These are phyloP conservation scores for Hypoxylon sp. DNA, from an alignment of 2,329 filamentous ascomycete genomes.

Conservation along the genomic window DNA sequence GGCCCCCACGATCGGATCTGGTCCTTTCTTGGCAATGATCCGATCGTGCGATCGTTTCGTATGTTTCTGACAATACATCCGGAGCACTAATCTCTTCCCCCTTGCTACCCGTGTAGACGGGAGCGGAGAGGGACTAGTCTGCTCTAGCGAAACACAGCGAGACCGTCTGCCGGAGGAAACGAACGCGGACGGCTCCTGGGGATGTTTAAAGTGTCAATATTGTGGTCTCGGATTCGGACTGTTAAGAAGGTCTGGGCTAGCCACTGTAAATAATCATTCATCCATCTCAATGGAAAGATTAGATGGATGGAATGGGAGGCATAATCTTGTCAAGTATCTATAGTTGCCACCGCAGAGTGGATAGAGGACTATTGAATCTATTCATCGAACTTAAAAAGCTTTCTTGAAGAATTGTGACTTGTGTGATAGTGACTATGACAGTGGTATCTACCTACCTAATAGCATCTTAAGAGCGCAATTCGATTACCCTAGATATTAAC, in stretches of 20 bases:
- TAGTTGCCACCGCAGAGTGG: constrained; percentile 50
- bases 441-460: neutral
- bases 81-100: constrained; percentile 39
- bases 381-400: constrained; percentile 48
- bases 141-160: constrained; percentile 49
- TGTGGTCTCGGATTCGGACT: constrained; percentile 28
- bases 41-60: constrained; percentile 51
- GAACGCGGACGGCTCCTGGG: constrained; percentile 39
- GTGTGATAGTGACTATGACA: neutral
- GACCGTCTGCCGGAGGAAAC: constrained; percentile 33
- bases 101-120: constrained; percentile 25
- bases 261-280: constrained; percentile 30
- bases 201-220: constrained; percentile 43
- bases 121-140: constrained; percentile 32
- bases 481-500: neutral
- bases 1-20: constrained; percentile 57
- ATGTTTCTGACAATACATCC: constrained; percentile 48
- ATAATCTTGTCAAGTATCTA: constrained; percentile 34
- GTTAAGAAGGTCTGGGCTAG: constrained; percentile 32
- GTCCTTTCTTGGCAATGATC: constrained; percentile 35
- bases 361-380: constrained; percentile 69
- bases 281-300: constrained; percentile 29
- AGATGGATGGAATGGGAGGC: constrained; percentile 42
- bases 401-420: constrained; percentile 5
- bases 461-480: neutral